Conservation (phyloP, 23 red algal species). For the Chondrus crispus region DNA sequence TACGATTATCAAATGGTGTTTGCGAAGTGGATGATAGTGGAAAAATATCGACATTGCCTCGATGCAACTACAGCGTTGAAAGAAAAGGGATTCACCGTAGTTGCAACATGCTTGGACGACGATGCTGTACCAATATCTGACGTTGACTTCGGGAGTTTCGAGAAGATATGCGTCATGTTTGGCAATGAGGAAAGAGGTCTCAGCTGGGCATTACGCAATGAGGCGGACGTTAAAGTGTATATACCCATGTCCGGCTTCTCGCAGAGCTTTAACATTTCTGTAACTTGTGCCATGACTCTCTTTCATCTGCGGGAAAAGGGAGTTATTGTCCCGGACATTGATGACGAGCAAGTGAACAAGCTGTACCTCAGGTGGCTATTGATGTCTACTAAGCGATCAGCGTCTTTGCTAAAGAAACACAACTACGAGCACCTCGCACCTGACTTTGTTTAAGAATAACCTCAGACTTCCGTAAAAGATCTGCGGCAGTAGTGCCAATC, state of each 20-base stretch:
- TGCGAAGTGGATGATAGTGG: conserved; percentile 75
- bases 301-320: conserved; percentile 72
- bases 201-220: conserved; percentile 60
- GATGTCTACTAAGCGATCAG: conserved; percentile 64
- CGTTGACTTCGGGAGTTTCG: conserved; percentile 71
- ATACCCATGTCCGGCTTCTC: conserved; percentile 90
- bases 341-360: conserved; percentile 53
- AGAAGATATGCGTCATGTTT: conserved; percentile 81
- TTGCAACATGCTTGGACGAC: conserved; percentile 78
- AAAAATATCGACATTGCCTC: conserved; percentile 62
- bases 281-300: conserved; percentile 72
- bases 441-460: conserved; percentile 22
- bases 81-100: conserved; percentile 56
- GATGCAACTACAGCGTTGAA: conserved; percentile 71
- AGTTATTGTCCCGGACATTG: conserved; percentile 64
- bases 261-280: conserved; percentile 88
- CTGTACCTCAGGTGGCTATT: conserved; percentile 89
- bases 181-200: conserved; percentile 95
- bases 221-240: conserved; percentile 72
- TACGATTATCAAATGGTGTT: no score
- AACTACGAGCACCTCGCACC: conserved; percentile 54
- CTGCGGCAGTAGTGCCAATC: background rate
- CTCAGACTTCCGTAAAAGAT: background rate
- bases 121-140: conserved; percentile 71
- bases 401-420: conserved; percentile 65